A percentile compares a stretch with the other conserved stretches of the same genome.
phyloP scores from a whole-genome alignment of 2,329 filamentous ascomycete genomes.

The Chalara sp. region DNA sequence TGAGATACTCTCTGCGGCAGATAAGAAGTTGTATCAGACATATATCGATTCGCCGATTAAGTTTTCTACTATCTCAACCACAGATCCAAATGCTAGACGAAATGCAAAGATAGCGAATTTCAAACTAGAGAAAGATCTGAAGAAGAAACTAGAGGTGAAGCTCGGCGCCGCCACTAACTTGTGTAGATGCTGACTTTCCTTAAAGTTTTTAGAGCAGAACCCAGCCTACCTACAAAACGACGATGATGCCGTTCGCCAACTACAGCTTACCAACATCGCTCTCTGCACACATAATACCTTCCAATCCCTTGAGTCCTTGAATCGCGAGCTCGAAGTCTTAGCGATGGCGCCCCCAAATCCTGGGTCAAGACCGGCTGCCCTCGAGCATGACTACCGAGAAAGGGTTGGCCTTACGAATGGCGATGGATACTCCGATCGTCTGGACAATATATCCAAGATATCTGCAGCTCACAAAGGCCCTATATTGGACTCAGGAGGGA shows the following conservation, averaged over 20 bases:
- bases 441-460: slow-evolving; percentile 58
- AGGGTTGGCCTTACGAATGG: slow-evolving; percentile 29
- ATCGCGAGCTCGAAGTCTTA: slow-evolving; percentile 77
- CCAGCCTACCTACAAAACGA: slow-evolving; percentile 61
- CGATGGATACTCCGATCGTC: slow-evolving; percentile 58
- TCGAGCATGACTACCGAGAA: slow-evolving; percentile 40
- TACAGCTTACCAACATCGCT: slow-evolving; percentile 70
- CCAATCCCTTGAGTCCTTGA: slow-evolving; percentile 78
- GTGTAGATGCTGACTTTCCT: neutral
- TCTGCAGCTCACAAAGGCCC: slow-evolving; percentile 53
- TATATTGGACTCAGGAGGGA: slow-evolving; percentile 70
- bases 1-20: slow-evolving; percentile 56
- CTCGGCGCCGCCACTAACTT: slow-evolving; percentile 8
- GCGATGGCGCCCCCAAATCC: slow-evolving; percentile 58
- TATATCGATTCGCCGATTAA: slow-evolving; percentile 66
- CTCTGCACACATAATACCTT: slow-evolving; percentile 75
- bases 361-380: slow-evolving; percentile 35
- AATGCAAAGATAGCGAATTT: slow-evolving; percentile 83
- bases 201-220: slow-evolving; percentile 51
- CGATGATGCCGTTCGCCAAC: slow-evolving; percentile 73
- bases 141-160: slow-evolving; percentile 71
- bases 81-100: slow-evolving; percentile 60
- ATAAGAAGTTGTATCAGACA: slow-evolving; percentile 63
- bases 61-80: slow-evolving; percentile 65
- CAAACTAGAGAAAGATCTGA: slow-evolving; percentile 77